These are phyloP conservation scores for Metschnikowia peoriensis DNA, from an alignment of 805 yeast species.

Conservation along the genomic window DNA sequence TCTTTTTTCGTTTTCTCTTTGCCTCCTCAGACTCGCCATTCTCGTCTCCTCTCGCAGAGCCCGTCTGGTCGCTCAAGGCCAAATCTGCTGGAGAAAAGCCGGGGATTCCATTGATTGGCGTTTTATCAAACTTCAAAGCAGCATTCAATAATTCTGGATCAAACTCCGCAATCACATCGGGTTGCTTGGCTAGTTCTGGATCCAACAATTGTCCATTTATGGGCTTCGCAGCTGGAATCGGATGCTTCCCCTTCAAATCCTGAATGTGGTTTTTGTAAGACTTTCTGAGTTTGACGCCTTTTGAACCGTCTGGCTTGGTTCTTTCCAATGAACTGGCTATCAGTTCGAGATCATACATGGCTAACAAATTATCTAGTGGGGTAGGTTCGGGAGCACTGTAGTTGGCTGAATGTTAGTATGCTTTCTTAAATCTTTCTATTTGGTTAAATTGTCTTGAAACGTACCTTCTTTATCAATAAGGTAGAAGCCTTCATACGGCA, in stretches of 20 bases:
- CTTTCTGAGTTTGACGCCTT: constrained; percentile 89
- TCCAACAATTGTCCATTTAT: constrained; percentile 37
- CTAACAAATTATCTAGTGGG: constrained; percentile 69
- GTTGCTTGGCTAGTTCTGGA: constrained; percentile 36
- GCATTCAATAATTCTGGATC: constrained; percentile 47
- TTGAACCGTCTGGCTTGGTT: constrained; percentile 81
- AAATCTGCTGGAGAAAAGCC: constrained; percentile 70
- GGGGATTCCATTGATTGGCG: constrained; percentile 68
- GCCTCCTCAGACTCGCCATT: constrained; percentile 38
- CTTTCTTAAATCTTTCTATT: not conserved
- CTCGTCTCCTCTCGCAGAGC: constrained; percentile 41
- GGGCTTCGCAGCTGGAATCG: constrained; percentile 50
- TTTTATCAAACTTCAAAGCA: constrained; percentile 60
- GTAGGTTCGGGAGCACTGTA: constrained; percentile 56
- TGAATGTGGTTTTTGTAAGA: constrained; percentile 91
- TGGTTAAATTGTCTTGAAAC: constrained; percentile 5
- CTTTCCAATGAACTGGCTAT: constrained; percentile 83
- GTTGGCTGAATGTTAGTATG: constrained; percentile 22
- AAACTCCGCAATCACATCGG: constrained; percentile 48
- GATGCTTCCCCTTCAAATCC: constrained; percentile 80
- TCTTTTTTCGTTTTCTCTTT: constrained; percentile 35
- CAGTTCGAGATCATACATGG: constrained; percentile 62
- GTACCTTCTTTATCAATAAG: constrained; percentile 22
- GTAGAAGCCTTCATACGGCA: constrained; percentile 19
- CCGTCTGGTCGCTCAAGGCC: constrained; percentile 54